A percentile compares a stretch with the other conserved stretches of the same genome.
These are phyloP conservation scores for Podospora comata DNA, from an alignment of 495 filamentous ascomycete species.

Conservation along the genomic window DNA sequence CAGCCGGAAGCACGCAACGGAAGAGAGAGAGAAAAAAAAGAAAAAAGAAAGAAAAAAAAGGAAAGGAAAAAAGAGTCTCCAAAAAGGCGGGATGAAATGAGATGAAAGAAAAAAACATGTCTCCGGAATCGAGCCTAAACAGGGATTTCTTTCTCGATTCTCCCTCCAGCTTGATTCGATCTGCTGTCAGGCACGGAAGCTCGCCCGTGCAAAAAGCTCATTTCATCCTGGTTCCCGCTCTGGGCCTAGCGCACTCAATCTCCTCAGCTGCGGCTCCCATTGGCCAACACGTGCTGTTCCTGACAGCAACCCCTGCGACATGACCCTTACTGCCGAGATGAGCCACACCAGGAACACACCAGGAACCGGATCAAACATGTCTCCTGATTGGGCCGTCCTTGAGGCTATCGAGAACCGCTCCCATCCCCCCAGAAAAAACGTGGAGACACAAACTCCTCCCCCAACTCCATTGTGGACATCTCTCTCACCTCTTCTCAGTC, in stretches of 20 bases:
- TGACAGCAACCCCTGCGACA: constrained; percentile 16
- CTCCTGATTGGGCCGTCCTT: constrained; percentile 19
- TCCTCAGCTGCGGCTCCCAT: constrained; percentile 13
- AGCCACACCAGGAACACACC: constrained; percentile 11
- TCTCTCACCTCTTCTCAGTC: neutral
- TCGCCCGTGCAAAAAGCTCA: neutral
- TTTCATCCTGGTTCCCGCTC: constrained; percentile 2
- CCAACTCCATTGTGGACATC: neutral
- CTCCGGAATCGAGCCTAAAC: neutral
- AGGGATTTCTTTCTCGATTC: neutral
- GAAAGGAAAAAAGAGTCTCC: neutral
- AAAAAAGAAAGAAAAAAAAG: neutral
- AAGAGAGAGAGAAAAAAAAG: neutral
- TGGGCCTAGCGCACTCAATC: constrained; percentile 8
- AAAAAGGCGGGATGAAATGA: constrained; percentile 1
- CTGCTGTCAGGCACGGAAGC: neutral
- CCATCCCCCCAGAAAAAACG: constrained; percentile 14
- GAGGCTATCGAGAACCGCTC: constrained; percentile 18
- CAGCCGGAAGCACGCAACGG: neutral
- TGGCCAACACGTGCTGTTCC: constrained; percentile 13
- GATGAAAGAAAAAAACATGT: neutral
- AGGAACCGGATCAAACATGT: constrained; percentile 11
- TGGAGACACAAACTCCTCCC: constrained; percentile 2
- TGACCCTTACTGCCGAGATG: constrained; percentile 23
- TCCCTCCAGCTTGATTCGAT: neutral